Evolutionary conservation across 257 asterid genomes (phyloP).

Genomic region (Leptodermis oblonga): DNA sequence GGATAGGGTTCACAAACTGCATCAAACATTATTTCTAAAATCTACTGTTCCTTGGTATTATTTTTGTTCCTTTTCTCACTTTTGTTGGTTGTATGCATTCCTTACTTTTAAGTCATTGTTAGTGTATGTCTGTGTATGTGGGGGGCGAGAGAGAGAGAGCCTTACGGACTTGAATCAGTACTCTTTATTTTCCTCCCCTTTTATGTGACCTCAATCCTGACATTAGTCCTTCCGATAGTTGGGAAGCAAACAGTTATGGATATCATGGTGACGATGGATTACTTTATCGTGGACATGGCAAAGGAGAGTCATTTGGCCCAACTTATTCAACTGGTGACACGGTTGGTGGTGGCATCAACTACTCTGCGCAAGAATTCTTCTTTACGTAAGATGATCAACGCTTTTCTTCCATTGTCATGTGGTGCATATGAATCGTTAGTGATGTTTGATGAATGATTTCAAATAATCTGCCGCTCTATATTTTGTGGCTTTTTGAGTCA

Average conservation of each 20-base stretch:
- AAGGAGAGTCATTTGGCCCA: constrained; percentile 91
- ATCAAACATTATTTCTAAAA: background rate
- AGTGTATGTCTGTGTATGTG: background rate
- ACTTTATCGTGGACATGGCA: constrained; percentile 84
- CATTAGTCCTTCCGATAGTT: constrained; percentile 43
- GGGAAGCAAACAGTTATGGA: constrained; percentile 92
- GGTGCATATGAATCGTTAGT: background rate
- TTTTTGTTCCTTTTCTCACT: background rate
- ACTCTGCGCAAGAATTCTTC: constrained; percentile 73
- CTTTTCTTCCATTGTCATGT: background rate
- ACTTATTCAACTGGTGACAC: constrained; percentile 79
- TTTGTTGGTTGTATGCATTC: background rate
- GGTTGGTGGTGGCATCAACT: constrained; percentile 93
- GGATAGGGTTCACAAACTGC: no score
- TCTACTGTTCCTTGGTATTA: background rate
- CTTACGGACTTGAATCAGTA: background rate
- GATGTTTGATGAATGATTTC: background rate
- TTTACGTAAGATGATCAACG: constrained; percentile 67
- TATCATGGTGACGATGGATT: constrained; percentile 94
- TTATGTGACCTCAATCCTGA: background rate
- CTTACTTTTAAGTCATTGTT: background rate
- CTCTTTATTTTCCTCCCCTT: background rate
- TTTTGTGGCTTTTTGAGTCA: no score
- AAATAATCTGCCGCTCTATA: no score
- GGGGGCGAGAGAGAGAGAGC: background rate